phyloP scores from a whole-genome alignment of 768 basidiomycete genomes.

The Lepiota venenata region DNA sequence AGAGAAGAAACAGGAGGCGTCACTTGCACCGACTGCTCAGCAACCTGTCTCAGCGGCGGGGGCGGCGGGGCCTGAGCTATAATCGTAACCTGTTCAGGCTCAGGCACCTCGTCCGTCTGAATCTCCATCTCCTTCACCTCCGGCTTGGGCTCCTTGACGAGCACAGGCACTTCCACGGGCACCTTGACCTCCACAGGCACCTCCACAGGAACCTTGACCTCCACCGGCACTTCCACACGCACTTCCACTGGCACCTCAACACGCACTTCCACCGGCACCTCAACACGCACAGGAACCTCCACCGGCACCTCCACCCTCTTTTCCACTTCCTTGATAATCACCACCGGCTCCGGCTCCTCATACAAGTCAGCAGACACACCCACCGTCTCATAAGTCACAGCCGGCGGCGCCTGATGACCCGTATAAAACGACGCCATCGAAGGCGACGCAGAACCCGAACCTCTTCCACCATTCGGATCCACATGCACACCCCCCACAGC shows the following conservation, averaged over 20 bases:
- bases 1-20: constrained; percentile 26
- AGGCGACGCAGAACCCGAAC: constrained; percentile 15
- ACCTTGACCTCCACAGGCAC: constrained; percentile 17
- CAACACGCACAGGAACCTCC: constrained; percentile 14
- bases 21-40: constrained; percentile 4
- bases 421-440: constrained; percentile 33
- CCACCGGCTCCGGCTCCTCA: constrained; percentile 32
- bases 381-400: constrained; percentile 47
- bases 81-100: constrained; percentile 2
- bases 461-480: background rate
- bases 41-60: background rate
- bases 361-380: constrained; percentile 36
- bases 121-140: constrained; percentile 72
- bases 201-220: constrained; percentile 15
- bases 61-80: too few relatives aligned
- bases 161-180: constrained; percentile 17
- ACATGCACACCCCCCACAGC: background rate
- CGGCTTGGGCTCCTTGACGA: constrained; percentile 43
- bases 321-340: constrained; percentile 15
- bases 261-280: constrained; percentile 13
- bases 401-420: constrained; percentile 15
- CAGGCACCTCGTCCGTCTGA: constrained; percentile 60
- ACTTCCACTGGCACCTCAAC: constrained; percentile 12
- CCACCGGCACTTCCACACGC: constrained; percentile 9
- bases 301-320: constrained; percentile 27